Conservation (phyloP, 495 filamentous ascomycete species). For the Evansstolkia leycettana region DNA sequence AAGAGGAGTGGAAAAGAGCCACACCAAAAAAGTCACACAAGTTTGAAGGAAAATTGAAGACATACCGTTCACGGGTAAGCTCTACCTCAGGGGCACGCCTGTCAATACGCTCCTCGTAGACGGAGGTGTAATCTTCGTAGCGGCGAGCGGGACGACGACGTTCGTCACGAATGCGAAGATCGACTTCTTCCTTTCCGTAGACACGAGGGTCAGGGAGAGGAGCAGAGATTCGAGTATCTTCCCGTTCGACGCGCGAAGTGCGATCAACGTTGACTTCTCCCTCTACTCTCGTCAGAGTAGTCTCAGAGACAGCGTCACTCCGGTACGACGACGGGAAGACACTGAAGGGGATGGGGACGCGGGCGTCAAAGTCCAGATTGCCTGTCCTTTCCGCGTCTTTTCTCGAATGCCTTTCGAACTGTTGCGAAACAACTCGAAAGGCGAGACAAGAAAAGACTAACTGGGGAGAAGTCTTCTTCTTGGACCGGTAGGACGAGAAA, state of each 20-base stretch:
- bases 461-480: slow-evolving; percentile 31
- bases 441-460: slow-evolving; percentile 82
- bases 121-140: not conserved
- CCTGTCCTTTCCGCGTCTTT: slow-evolving; percentile 71
- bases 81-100: slow-evolving; percentile 36
- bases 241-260: slow-evolving; percentile 78
- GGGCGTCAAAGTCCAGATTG: slow-evolving; percentile 99
- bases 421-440: slow-evolving; percentile 66
- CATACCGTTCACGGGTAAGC: slow-evolving; percentile 43
- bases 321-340: slow-evolving; percentile 98
- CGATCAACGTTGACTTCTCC: slow-evolving; percentile 74
- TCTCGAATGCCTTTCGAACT: slow-evolving; percentile 91
- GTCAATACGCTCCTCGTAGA: slow-evolving; percentile 10
- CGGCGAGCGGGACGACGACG: slow-evolving; percentile 9
- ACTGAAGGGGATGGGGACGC: slow-evolving; percentile 98
- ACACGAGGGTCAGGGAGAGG: slow-evolving; percentile 53
- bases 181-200: slow-evolving; percentile 73
- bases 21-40: too few species aligned
- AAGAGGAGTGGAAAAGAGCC: slow-evolving; percentile 3
- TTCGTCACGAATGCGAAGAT: slow-evolving; percentile 40
- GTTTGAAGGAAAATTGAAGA: slow-evolving; percentile 10
- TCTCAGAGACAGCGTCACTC: slow-evolving; percentile 74
- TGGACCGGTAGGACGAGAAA: slow-evolving; percentile 11
- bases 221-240: slow-evolving; percentile 66
- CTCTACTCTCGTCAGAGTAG: slow-evolving; percentile 74